These are phyloP conservation scores for Mucor ambiguus DNA, from an alignment of 371 early-diverging fungal genomes.

Conservation along the genomic window DNA sequence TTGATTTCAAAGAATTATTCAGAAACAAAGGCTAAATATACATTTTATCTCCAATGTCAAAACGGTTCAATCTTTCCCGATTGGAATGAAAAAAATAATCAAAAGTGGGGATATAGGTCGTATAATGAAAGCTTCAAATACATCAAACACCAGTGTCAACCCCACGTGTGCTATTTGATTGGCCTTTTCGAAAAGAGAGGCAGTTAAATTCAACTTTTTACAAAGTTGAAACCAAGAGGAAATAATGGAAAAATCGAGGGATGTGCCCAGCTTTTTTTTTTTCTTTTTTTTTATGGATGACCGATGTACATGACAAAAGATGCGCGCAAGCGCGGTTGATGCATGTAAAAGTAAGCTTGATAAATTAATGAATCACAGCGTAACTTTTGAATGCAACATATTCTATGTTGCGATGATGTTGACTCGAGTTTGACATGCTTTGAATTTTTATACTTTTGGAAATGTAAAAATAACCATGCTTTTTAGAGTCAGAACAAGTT, in stretches of 20 bases:
- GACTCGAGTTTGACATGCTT: not conserved
- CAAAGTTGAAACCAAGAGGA: not conserved
- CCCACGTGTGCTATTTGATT: slow-evolving; percentile 14
- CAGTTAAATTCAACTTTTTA: not conserved
- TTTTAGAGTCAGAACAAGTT: not conserved
- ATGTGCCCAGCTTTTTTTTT: not conserved
- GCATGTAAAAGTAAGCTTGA: not conserved
- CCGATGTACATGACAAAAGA: not conserved
- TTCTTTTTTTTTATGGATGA: not conserved
- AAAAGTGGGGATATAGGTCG: not conserved
- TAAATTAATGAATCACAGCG: not conserved
- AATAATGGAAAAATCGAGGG: not conserved
- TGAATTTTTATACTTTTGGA: not conserved
- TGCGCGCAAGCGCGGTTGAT: not conserved
- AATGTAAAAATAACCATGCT: not conserved
- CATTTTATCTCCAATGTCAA: not conserved
- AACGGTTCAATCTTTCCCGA: not conserved
- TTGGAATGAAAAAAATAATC: not conserved
- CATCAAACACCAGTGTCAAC: not conserved
- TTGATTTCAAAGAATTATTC: not conserved
- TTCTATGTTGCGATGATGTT: not conserved
- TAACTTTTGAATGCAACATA: not conserved
- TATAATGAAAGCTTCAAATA: not conserved
- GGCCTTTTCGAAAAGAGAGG: not conserved
- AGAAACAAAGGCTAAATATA: not conserved